Evolutionary conservation across 1,284 basidiomycete genomes (phyloP), one percentile per base, ranked within the genome.

Genomic region (Kalmanozyma brasiliensis): DNA sequence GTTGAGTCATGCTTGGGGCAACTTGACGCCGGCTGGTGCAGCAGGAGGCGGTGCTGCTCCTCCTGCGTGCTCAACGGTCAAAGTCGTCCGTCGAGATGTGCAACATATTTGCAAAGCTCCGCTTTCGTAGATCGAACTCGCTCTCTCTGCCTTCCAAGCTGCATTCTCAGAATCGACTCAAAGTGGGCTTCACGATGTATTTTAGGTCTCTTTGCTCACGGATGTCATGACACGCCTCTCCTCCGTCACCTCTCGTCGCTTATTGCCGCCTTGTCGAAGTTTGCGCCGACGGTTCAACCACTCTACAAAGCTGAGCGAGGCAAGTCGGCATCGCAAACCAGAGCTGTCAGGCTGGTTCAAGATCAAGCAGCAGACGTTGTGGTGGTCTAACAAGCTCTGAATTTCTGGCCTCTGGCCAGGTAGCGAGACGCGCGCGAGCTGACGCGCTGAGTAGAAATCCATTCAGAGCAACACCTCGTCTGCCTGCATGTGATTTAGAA

Each of bases 1-100:
- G 3, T 45, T 72, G 10, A 62, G 43, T 20, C 40, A 53, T 29
- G 68, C 63, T 8, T 71, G 53, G 53, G 68, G 58, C n/a, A 45
- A 33, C 8, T 17, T 71, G 38, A 66, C 53, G 16, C 68, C 63
- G 22, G 37, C 30, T 26, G 60, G 60, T 3, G 47, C 49, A 5
- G 49, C 36, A 0, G 66, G 55, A 7, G 58, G 58, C 14, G 51
- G 59, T 30, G 41, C 52, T 13, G 46, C 51, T 22, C 20, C 58
- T 23, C 26, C 53, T 24, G 47, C 52, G n/a, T 65, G 47, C 17
- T 47, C 51, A 10, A 7, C 46, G 17, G 3, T 48, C n/a, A 52
- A 45, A 37, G n/a, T 22, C 4, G 29, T 13, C 17, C 16, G 10
- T 34, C 33, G n/a, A 37, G 33, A 32, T 20, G 4, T 14, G 22